Evolutionary conservation across 2,329 filamentous ascomycete species (phyloP), one percentile per base, ranked within the genome.

Genomic region (Colletotrichum melonis): DNA sequence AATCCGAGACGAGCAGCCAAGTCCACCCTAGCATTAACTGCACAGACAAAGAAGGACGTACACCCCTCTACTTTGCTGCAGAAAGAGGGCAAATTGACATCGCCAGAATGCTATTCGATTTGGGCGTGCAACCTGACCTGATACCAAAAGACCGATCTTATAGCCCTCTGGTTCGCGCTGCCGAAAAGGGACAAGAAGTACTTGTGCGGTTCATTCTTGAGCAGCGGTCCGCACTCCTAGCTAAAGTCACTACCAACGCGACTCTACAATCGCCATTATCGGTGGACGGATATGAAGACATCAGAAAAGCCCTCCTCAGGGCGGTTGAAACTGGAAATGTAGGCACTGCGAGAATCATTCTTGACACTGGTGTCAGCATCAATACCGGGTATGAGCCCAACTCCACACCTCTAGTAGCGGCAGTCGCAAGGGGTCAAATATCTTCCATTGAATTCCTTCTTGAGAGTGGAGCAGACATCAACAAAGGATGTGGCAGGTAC

Each of bases 61-160:
- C 63, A 1, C 0, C 30, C 1, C 35, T 72, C 0, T 49, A 49
- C 24, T 8, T 6, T 19, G 54, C 59, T 30, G 26, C 14, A 16
- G 3, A 16, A 0, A 32, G 11, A n/a, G 2, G 3, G 6, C 3
- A 8, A 1, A 5, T 28, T 0, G 4, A 5, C 0, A 32, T 62
- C 0, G 16, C 5, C 1, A 4, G 1, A 2, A 9, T 5, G 1
- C 26, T 72, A 4, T 14, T 72, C 0, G 9, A 38, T 1, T 11
- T 28, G 0, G 69, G 69, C 0, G 64, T 49, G 0, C 24, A 26
- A 4, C 38, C n/a, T 1, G 0, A 3, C 0, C 26, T 7, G 1
- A 6, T 1, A n/a, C 54, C 6, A 0, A 42, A 3, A 3, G 1
- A n/a, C 14, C 0, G 5, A 0, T 4, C 0, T 1, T 2, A 9